Conservation (phyloP, 2,329 filamentous ascomycete genomes). For the Cytospora piceae region DNA sequence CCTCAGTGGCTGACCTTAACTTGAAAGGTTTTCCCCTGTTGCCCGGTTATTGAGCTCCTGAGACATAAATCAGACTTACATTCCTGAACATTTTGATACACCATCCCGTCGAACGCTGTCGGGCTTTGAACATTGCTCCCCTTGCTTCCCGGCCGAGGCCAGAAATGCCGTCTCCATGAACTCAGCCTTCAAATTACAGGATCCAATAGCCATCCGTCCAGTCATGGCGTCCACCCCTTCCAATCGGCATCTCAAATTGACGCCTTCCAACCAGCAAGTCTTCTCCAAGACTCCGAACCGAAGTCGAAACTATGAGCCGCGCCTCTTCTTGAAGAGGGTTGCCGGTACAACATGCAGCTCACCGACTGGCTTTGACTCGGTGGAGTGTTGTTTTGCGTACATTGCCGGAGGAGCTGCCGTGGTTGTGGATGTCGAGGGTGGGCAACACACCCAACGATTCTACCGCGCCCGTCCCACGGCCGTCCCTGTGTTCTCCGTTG, state of each 20-base stretch:
- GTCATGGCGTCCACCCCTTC: slow-evolving; percentile 63
- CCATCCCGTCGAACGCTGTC: neutral
- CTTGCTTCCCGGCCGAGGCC: slow-evolving; percentile 5
- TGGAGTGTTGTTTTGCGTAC: slow-evolving; percentile 81
- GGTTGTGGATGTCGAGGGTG: slow-evolving; percentile 75
- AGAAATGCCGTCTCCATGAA: slow-evolving; percentile 18
- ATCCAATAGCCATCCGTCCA: slow-evolving; percentile 1
- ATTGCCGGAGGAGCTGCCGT: slow-evolving; percentile 94
- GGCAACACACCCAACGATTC: slow-evolving; percentile 77
- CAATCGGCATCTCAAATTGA: slow-evolving; percentile 65
- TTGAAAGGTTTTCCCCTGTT: neutral
- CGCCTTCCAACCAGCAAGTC: slow-evolving; percentile 77
- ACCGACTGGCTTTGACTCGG: slow-evolving; percentile 83
- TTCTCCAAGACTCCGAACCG: slow-evolving; percentile 66
- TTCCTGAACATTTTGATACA: neutral
- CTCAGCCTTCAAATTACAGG: neutral
- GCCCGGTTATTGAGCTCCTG: neutral
- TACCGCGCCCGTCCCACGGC: slow-evolving; percentile 84
- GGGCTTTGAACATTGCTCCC: slow-evolving; percentile 4
- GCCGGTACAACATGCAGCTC: slow-evolving; percentile 88
- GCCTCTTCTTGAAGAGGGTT: slow-evolving; percentile 77
- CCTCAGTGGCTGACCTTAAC: neutral
- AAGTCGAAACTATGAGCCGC: slow-evolving; percentile 55
- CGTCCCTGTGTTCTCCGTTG: slow-evolving; percentile 64
- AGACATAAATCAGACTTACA: neutral